Evolutionary conservation across 2,329 filamentous ascomycete genomes (phyloP), one percentile per base, ranked within the genome.

Genomic region (Pseudocercospora fuligena): DNA sequence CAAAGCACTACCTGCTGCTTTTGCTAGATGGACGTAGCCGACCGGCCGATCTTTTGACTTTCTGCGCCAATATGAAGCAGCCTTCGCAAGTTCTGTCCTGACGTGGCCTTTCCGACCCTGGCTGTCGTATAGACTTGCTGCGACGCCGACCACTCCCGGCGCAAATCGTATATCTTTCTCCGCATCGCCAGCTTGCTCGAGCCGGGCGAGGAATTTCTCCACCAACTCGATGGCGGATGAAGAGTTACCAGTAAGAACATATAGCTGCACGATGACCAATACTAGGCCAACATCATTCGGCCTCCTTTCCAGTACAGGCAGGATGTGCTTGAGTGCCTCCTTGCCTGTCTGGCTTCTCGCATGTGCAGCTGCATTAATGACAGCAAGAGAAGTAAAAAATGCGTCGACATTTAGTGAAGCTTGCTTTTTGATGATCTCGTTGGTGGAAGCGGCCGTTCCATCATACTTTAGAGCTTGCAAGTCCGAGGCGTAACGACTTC

Each of bases 1-100:
- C 9, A 98, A 87, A 57, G 93, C 89, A 49, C 90, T 86, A n/a
- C 92, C 94, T 7, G 94, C 93, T 63, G 93, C 92, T 65, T 89
- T 89, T 60, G 97, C 84, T 5, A 98, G 86, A 0, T 91, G 87
- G n/a, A 85, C 80, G 6, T 74, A 72, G 0, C 89, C 80, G 16
- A 65, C 53, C 71, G 80, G 25, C 74, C 77, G 36, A 69, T 76
- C 73, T 70, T 86, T 83, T 9, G 85, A 82, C 71, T 89, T 90
- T 54, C 84, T 83, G 61, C 88, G 87, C 94, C 95, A 98, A 80
- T 96, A 90, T 14, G 86, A 83, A 11, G 93, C 92, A 19, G 94
- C 93, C 78, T 90, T 92, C 66, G 89, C 87, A 19, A 98, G 84
- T 75, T 95, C 92, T 6, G 83, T 80, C 69, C 91, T 91, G 68